Evolutionary conservation across 2,329 filamentous ascomycete species (phyloP), one percentile per base, ranked within the genome.

Genomic region (Orbilia brochopaga): DNA sequence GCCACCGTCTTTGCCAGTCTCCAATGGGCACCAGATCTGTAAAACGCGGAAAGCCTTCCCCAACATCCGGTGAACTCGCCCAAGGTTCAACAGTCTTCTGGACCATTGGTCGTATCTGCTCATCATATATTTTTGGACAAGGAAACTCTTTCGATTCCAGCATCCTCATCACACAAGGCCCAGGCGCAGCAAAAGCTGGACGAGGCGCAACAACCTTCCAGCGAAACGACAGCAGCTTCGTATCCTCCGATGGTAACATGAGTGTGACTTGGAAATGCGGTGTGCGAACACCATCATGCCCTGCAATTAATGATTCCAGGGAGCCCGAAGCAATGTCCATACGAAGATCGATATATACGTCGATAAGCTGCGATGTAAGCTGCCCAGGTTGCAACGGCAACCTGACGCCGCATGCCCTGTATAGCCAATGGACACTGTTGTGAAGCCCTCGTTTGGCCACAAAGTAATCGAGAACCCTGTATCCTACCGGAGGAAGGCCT

Each of bases 401-500:
- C 30, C 13, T 53, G 2, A 53, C 50, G 13, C 50, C 50, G n/a
- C 50, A 53, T 1, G 50, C 50, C 30, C 50, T 53, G 10, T 15
- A 53, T 17, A 30, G 27, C 50, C 50, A 53, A 35, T 53, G 50
- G 11, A 24, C 6, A 11, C 24, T 53, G 7, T 35, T 30, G 15
- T 35, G 50, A 30, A n/a, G 15, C 2, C 50, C 50, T 2, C 24
- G 13, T 30, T 19, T 53, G 13, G 15, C 6, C 10, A 30, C 10
- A 19, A 30, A 53, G 7, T 35, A 53, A 23, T 53, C 50, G 23
- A 53, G 50, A 11, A 19, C 50, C 30, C 30, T 53, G 17, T 53
- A 53, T 7, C 50, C 50, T 30, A 53, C 24, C 13, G 10, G 13
- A 5, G 8, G 7, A 11, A 53, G 30, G 7, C 50, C 50, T 30